Evolutionary conservation across 495 filamentous ascomycete species (phyloP).

Genomic region (Margaritispora aquatica): DNA sequence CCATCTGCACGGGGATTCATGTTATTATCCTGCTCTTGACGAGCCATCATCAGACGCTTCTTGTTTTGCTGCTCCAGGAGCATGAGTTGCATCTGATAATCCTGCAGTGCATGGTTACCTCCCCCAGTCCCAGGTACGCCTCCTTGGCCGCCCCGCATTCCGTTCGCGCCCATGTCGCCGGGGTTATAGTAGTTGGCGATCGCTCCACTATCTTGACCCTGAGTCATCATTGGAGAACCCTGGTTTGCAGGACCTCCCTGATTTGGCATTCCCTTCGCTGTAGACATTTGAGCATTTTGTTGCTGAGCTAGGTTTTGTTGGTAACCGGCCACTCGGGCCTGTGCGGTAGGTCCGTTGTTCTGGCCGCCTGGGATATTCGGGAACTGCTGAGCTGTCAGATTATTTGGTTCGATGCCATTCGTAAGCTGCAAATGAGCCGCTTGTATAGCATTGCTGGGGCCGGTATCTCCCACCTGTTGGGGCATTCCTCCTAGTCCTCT

Average conservation of each 20-base stretch:
- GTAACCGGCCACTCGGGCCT: conserved; percentile 83
- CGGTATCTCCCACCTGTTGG: conserved; percentile 59
- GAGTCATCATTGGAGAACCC: conserved; percentile 73
- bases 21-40: conserved; percentile 90
- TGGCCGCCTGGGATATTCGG: conserved; percentile 54
- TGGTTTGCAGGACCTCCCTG: conserved; percentile 49
- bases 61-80: conserved; percentile 98
- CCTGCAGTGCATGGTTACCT: conserved; percentile 91
- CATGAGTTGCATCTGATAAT: conserved; percentile 99
- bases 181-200: conserved; percentile 63
- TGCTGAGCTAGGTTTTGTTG: conserved; percentile 74
- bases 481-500: conserved; percentile 61
- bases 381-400: conserved; percentile 72
- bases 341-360: conserved; percentile 37
- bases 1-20: conserved; percentile 40
- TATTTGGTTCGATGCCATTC: conserved; percentile 68
- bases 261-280: conserved; percentile 51
- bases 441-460: conserved; percentile 38
- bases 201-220: conserved; percentile 55
- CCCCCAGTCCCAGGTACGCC: conserved; percentile 49
- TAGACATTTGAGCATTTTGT: conserved; percentile 69
- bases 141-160: conserved; percentile 40
- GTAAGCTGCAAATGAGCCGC: conserved; percentile 61
- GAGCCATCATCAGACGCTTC: conserved; percentile 92
- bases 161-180: conserved; percentile 45